Evolutionary conservation across 805 yeast genomes (phyloP), one percentile per base, ranked within the genome.

Genomic region (Candida verbasci): DNA sequence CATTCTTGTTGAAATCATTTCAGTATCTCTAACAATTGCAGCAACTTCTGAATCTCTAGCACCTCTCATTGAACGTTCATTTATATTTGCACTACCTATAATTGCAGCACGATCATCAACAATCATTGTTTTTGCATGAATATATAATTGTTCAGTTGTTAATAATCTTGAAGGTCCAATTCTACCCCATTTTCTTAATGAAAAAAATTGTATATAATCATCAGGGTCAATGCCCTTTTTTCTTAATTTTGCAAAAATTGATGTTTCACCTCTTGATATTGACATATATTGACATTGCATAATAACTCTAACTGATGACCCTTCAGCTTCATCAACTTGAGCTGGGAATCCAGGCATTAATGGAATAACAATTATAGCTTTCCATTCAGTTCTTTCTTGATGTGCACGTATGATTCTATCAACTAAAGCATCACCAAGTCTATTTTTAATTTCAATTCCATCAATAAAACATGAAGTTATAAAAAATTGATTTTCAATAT

Each of bases 311-410:
- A 93, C 88, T n/a, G 95, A 77, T 0, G 96, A 84, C 1, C 96
- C 98, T 46, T 88, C 96, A 11, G 93, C 84, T 44, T 84, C 78
- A 53, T 91, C 97, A 15, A 94, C 95, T 46, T 87, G 85, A 18
- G 95, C 80, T 52, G 84, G 93, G 57, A 94, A 93, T 0, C 98
- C 99, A 1, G 99, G 99, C 93, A 93, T 87, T 46, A 93, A 68
- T 3, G 99, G 99, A 44, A 93, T 87, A 9, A 93, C 72, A 42
- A 93, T 82, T 17, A 87, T 76, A 1, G 97, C 97, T 44, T 80
- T 81, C 99, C 99, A 93, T 9, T 67, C 58, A 37, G 78, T 82
- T 4, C 78, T 77, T 41, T 81, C 84, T 41, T 76, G 74, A 53
- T 86, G 84, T 0, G 98, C 98, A 31, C 88, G 72, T 23, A 89